These are phyloP conservation scores for Cladosporium cucumerinum DNA, from an alignment of 2,329 filamentous ascomycete species.

Conservation along the genomic window DNA sequence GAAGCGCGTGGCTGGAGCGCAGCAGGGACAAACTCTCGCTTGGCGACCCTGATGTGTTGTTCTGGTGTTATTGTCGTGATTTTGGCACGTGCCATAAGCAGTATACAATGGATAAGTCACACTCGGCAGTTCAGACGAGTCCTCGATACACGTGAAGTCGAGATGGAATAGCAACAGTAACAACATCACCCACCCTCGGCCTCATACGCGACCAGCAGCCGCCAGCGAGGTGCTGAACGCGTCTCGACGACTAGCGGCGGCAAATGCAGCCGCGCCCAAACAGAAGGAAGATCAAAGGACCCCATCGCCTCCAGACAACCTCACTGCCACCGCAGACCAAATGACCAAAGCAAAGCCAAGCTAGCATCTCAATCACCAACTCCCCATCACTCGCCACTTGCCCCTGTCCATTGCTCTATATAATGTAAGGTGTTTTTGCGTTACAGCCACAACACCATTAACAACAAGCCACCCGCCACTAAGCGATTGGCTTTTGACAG, in stretches of 20 bases:
- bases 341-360: background rate
- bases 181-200: slow-evolving; percentile 2
- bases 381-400: background rate
- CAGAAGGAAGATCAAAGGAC: background rate
- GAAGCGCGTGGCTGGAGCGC: slow-evolving; percentile 10
- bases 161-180: background rate
- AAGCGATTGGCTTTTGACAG: background rate
- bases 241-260: slow-evolving; percentile 4
- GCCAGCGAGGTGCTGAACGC: background rate
- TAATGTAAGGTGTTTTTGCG: background rate
- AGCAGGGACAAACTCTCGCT: slow-evolving; percentile 3
- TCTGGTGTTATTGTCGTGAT: background rate
- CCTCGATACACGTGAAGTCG: background rate
- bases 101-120: background rate
- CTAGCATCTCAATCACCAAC: background rate
- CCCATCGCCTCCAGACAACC: background rate
- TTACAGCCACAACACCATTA: background rate
- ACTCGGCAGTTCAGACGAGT: background rate
- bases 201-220: background rate
- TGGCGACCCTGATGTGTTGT: background rate
- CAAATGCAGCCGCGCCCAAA: slow-evolving; percentile 1
- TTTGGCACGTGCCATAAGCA: background rate
- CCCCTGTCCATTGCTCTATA: background rate
- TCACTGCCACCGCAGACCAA: background rate
- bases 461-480: background rate